Conservation (phyloP, 768 basidiomycete genomes). For the Amyloporia xantha region DNA sequence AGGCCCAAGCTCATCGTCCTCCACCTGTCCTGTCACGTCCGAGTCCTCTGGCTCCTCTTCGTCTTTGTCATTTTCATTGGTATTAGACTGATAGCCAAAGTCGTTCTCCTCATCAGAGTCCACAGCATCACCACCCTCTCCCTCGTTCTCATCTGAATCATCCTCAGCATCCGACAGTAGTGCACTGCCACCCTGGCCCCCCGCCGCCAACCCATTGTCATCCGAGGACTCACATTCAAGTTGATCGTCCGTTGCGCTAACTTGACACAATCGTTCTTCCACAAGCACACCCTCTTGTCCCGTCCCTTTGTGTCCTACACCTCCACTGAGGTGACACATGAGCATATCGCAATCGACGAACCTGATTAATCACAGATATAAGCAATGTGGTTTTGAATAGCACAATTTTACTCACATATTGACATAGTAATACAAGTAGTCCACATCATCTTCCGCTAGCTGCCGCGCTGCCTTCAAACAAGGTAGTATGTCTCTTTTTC, state of each 20-base stretch:
- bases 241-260: too few species aligned
- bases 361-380: constrained; percentile 6
- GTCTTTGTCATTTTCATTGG: background rate
- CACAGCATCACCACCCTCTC: background rate
- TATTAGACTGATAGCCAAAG: background rate
- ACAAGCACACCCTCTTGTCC: too few species aligned
- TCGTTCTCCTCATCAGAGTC: background rate
- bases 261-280: too few species aligned
- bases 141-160: background rate
- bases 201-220: too few species aligned
- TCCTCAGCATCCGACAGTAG: background rate
- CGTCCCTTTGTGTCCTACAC: constrained; percentile 16
- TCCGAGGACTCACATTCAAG: too few species aligned
- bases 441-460: constrained; percentile 6
- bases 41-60: background rate
- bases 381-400: background rate
- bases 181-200: background rate
- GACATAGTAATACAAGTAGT: constrained; percentile 19
- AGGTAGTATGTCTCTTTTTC: constrained; percentile 7
- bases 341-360: constrained; percentile 25
- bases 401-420: constrained; percentile 14
- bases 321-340: constrained; percentile 19
- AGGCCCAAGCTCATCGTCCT: background rate
- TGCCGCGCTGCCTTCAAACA: constrained; percentile 7
- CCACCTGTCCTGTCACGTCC: background rate